Conservation (phyloP, 2,329 filamentous ascomycete genomes). For the Paramyrothecium roridum region DNA sequence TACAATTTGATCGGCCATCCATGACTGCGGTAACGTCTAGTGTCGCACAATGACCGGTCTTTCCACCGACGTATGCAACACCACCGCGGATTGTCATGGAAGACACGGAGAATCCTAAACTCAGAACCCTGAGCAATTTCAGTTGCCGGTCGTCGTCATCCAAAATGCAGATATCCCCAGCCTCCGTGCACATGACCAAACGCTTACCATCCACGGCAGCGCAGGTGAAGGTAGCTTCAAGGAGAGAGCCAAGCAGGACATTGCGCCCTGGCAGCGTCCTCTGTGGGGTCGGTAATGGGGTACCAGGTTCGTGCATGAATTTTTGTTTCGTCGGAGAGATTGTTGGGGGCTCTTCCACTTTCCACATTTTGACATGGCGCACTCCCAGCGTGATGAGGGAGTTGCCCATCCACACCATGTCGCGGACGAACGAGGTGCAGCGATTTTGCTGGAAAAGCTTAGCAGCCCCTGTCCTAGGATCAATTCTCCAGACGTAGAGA, state of each 20-base stretch:
- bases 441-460: conserved; percentile 83
- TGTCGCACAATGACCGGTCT: conserved; percentile 55
- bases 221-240: conserved; percentile 82
- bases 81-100: conserved; percentile 62
- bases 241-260: conserved; percentile 74
- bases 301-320: conserved; percentile 39
- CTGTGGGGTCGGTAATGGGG: conserved; percentile 27
- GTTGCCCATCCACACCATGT: conserved; percentile 88
- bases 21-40: conserved; percentile 49
- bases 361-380: conserved; percentile 92
- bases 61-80: conserved; percentile 66
- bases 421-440: conserved; percentile 81
- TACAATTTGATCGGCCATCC: conserved; percentile 33
- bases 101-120: conserved; percentile 64
- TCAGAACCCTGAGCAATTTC: conserved; percentile 64
- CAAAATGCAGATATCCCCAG: conserved; percentile 83
- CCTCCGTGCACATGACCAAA: conserved; percentile 81
- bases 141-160: conserved; percentile 73
- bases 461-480: conserved; percentile 75
- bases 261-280: conserved; percentile 83
- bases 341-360: conserved; percentile 64
- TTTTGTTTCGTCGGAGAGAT: conserved; percentile 63
- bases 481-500: conserved; percentile 85
- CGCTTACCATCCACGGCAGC: conserved; percentile 70
- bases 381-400: conserved; percentile 83